A percentile compares a stretch with the other conserved stretches of the same genome.
Conservation (phyloP, 495 filamentous ascomycete species). For the Aspergillus asperescens region DNA sequence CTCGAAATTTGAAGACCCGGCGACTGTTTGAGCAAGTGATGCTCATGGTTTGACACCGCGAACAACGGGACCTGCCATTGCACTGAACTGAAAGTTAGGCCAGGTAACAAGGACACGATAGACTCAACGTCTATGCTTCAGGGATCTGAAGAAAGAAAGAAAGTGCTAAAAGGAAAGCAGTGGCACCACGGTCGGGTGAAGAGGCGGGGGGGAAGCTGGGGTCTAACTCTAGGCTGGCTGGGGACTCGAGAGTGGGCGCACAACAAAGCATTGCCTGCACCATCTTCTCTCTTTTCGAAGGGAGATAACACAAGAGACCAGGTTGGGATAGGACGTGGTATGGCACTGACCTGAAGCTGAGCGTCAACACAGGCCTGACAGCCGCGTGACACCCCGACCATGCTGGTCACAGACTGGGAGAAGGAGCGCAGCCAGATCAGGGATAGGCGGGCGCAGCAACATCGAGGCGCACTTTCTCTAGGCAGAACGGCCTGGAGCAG, state of each 20-base stretch:
- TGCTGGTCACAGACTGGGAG: constrained; percentile 22
- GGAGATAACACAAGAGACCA: too few relatives aligned
- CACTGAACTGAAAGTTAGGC: constrained; percentile 19
- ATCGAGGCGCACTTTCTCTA: constrained; percentile 3
- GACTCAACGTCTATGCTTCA: not conserved
- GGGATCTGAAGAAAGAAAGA: not conserved
- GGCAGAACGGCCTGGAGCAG: not conserved
- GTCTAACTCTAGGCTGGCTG: not conserved
- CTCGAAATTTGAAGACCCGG: constrained; percentile 20
- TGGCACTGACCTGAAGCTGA: constrained; percentile 25
- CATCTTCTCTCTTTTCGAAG: not conserved
- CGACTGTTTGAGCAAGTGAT: constrained; percentile 23
- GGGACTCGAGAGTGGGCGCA: not conserved
- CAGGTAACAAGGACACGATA: not conserved
- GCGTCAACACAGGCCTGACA: constrained; percentile 31
- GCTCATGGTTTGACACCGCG: constrained; percentile 25
- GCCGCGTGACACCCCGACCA: constrained; percentile 42
- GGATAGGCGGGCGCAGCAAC: constrained; percentile 12
- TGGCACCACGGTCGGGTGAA: not conserved
- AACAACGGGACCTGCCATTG: constrained; percentile 28
- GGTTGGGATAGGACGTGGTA: too few relatives aligned
- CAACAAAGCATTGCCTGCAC: not conserved
- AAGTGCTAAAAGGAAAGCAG: not conserved
- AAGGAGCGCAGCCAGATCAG: constrained; percentile 6
- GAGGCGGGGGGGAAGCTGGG: not conserved